Percentiles rank a stretch among this genome's conserved stretches.
Evolutionary conservation across 306 rosid genomes (phyloP).

Genomic region (Sicyos edulis): DNA sequence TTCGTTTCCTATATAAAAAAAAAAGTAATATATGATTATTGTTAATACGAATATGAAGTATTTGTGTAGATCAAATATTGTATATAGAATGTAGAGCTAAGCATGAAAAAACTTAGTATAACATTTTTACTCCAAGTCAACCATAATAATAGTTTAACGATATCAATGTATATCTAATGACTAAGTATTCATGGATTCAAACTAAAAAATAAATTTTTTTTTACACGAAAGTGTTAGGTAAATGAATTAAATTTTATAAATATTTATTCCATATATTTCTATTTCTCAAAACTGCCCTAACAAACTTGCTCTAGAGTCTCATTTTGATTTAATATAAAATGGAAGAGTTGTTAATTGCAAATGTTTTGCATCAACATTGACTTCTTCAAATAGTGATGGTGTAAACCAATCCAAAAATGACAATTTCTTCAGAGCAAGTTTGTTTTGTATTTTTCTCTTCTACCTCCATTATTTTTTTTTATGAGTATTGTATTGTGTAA

Average conservation of each 20-base stretch:
- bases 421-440: neutral
- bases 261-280: neutral
- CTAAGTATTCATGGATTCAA: no score
- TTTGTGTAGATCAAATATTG: no score
- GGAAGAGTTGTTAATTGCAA: neutral
- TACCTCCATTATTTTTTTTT: neutral
- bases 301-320: neutral
- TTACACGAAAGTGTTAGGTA: neutral
- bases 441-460: neutral
- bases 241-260: no score
- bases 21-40: no score
- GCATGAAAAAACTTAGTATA: no score
- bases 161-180: no score
- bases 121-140: no score
- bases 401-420: neutral
- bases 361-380: neutral
- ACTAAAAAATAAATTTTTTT: no score
- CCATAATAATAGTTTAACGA: no score
- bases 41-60: no score
- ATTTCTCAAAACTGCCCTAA: neutral
- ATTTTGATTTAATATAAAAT: neutral
- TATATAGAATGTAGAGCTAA: no score
- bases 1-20: no score
- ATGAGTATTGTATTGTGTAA: neutral
- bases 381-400: conserved; percentile 11